phyloP scores from a whole-genome alignment of 179 eudicot species.

The Pouteria campechiana region DNA sequence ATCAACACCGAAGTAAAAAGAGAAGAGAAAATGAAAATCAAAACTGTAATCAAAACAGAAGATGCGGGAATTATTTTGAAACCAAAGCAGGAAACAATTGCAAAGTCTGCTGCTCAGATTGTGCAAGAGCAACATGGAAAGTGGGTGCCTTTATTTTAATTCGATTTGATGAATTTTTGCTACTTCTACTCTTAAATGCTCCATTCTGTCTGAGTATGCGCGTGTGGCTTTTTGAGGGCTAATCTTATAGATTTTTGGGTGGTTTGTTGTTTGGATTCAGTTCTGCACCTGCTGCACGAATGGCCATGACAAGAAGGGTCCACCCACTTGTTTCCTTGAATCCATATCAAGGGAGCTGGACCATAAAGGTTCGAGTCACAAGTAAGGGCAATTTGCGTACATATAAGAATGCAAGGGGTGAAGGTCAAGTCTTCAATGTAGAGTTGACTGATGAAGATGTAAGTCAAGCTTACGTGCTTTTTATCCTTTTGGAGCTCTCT shows the following conservation, averaged over 20 bases:
- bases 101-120: constrained; percentile 93
- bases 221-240: neutral
- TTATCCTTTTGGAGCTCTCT: too few relatives aligned
- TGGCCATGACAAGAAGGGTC: constrained; percentile 83
- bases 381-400: constrained; percentile 63
- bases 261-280: constrained; percentile 23
- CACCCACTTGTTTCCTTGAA: constrained; percentile 84
- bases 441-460: constrained; percentile 97
- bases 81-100: constrained; percentile 54
- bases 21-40: constrained; percentile 23
- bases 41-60: constrained; percentile 19
- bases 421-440: constrained; percentile 92
- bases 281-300: constrained; percentile 77
- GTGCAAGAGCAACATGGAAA: constrained; percentile 70
- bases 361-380: constrained; percentile 84
- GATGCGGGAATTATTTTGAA: constrained; percentile 45
- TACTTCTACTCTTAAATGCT: neutral
- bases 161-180: neutral
- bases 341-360: constrained; percentile 97
- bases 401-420: constrained; percentile 77
- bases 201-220: neutral
- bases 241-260: neutral
- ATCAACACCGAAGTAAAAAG: constrained; percentile 27
- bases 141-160: constrained; percentile 24
- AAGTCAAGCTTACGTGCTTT: constrained; percentile 9